phyloP scores from a whole-genome alignment of 163 green algal species.

The Coccomyxa subellipsoidea region DNA sequence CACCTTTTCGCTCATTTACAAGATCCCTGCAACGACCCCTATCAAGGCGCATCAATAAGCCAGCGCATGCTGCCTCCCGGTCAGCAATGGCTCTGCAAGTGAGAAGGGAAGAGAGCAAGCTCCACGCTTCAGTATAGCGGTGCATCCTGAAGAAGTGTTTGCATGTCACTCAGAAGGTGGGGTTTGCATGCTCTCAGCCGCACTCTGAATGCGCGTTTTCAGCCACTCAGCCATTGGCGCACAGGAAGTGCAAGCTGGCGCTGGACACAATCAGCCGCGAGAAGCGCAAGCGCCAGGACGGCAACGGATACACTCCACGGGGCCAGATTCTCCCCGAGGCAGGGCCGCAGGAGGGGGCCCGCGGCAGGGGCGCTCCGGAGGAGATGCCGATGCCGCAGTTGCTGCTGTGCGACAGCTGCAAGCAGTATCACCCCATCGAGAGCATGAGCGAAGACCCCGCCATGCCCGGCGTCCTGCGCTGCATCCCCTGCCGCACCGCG shows the following conservation, averaged over 20 bases:
- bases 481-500: neutral
- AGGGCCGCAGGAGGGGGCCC: neutral
- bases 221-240: too few relatives aligned
- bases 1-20: too few relatives aligned
- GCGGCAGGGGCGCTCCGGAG: neutral
- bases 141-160: too few relatives aligned
- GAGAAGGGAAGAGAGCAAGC: too few relatives aligned
- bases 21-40: too few relatives aligned
- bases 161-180: neutral
- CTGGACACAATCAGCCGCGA: constrained; percentile 2
- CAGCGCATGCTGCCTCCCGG: too few relatives aligned
- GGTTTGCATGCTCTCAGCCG: neutral
- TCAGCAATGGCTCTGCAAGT: too few relatives aligned
- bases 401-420: constrained; percentile 12
- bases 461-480: neutral
- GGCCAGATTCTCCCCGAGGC: too few relatives aligned
- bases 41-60: too few relatives aligned
- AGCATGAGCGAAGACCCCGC: neutral
- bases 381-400: neutral
- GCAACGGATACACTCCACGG: neutral
- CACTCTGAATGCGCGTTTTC: too few relatives aligned
- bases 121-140: too few relatives aligned
- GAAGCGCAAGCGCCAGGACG: constrained; percentile 6
- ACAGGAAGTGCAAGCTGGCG: neutral
- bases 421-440: constrained; percentile 9